Base-by-base conservation (phyloP, 169 alveolate species). In the Cytauxzoon felis region DNA sequence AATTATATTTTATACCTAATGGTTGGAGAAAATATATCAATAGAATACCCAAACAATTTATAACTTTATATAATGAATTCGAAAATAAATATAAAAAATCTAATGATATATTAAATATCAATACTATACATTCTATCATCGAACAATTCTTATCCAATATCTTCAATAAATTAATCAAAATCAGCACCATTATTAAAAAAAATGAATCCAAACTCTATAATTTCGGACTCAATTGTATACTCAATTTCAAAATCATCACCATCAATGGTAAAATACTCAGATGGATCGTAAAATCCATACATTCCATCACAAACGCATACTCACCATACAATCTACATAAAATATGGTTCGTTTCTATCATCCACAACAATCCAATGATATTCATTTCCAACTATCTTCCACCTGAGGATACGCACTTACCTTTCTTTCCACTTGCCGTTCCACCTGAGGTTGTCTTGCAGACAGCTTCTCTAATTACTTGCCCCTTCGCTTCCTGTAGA, bases 11-110 rank as follows among this genome's bases (percentile, higher is more conserved):
- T 23, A 18, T 66, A 38, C 73, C 81, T 8, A 0, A 33, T 7
- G 86, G 86, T 8, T 76, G 86, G 86, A 34, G 75, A 27, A 30
- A 27, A 8, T 76, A 57, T 45, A 0, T 5, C 9, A 41, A 26
- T 18, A 70, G 78, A 26, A 42, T 76, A 21, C 86, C 86, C 11
- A 65, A 65, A 62, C 70, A 48, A 61, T 66, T 76, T 34, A 45
- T 27, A 11, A 26, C 27, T 16, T 49, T 66, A 2, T 76, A 51
- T 45, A 2, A 57, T 36, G 86, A 76, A 16, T 45, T 76, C 7
- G 86, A 65, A 36, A 32, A 16, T n/a, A 41, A 30, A 18, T 33
- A 21, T 41, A 67, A 57, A 60, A 27, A 48, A 6, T 61, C 21
- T 36, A 5, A 64, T n/a, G 81, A 66, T 19, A 32, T 36, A 0